Conservation (phyloP, 2,329 filamentous ascomycete species). For the Orbilia brochopaga region DNA sequence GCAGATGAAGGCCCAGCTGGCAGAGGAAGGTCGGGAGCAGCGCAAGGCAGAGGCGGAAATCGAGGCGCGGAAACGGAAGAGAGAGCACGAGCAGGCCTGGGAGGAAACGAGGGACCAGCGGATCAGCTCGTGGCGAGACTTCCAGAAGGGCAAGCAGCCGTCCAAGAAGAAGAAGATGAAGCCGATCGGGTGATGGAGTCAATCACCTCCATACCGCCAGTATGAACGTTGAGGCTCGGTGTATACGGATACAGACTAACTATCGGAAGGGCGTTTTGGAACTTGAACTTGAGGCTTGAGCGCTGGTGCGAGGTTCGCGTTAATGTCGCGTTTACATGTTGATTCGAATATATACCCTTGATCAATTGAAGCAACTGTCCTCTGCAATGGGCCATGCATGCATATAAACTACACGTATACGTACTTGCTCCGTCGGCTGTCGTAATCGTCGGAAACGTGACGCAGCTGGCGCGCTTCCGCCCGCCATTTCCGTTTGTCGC, state of each 20-base stretch:
- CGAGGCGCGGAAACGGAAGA: slow-evolving; percentile 79
- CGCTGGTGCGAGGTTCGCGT: not conserved
- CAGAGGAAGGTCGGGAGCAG: slow-evolving; percentile 92
- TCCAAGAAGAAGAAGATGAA: slow-evolving; percentile 66
- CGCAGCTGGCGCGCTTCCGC: slow-evolving; percentile 10
- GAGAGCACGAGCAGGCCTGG: slow-evolving; percentile 94
- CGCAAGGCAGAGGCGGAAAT: slow-evolving; percentile 83
- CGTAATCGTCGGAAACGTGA: not conserved
- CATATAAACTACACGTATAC: not conserved
- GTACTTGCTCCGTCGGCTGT: not conserved
- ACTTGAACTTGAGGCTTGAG: not conserved
- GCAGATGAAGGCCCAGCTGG: slow-evolving; percentile 91
- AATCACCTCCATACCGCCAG: not conserved
- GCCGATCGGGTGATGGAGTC: slow-evolving; percentile 60
- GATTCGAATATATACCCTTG: slow-evolving; percentile 9
- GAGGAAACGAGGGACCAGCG: slow-evolving; percentile 88
- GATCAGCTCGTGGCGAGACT: slow-evolving; percentile 92
- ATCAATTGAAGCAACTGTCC: slow-evolving; percentile 2
- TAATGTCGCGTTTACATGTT: not conserved
- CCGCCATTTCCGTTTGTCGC: slow-evolving; percentile 12
- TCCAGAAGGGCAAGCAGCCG: slow-evolving; percentile 73
- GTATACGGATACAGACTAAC: not conserved
- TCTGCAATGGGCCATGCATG: not conserved
- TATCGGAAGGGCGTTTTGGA: not conserved
- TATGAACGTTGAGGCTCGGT: not conserved